A percentile compares a stretch with the other conserved stretches of the same genome.
Evolutionary conservation across 805 yeast genomes (phyloP).

Genomic region (Wickerhamiella azyma): DNA sequence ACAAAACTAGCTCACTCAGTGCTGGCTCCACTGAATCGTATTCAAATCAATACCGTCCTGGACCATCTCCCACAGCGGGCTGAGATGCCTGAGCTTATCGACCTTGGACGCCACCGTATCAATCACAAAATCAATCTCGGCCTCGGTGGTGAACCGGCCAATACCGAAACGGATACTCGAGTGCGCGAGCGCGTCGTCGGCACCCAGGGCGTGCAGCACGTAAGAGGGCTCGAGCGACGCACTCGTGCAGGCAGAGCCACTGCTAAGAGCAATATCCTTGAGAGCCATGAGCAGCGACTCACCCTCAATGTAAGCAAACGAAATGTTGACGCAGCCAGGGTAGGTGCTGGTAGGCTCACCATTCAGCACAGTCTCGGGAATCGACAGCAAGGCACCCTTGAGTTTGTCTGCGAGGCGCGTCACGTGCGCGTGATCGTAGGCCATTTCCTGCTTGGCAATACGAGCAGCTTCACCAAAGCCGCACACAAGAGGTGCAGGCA

Average conservation of each 20-base stretch:
- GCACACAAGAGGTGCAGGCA: conserved; percentile 89
- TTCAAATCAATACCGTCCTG: conserved; percentile 94
- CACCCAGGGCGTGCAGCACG: conserved; percentile 91
- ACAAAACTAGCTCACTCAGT: too few species aligned
- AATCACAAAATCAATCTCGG: conserved; percentile 86
- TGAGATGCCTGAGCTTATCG: conserved; percentile 75
- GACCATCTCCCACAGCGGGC: conserved; percentile 98
- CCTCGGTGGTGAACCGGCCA: conserved; percentile 94
- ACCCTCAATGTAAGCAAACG: conserved; percentile 96
- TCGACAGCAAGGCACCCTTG: conserved; percentile 53
- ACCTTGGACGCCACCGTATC: conserved; percentile 82
- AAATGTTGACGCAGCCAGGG: conserved; percentile 90
- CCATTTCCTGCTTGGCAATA: conserved; percentile 59
- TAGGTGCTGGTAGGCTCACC: conserved; percentile 67
- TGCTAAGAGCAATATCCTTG: conserved; percentile 88
- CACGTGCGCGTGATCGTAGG: conserved; percentile 60
- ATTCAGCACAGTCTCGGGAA: conserved; percentile 81
- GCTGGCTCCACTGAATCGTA: conserved; percentile 97
- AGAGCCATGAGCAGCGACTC: conserved; percentile 95
- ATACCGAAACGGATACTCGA: conserved; percentile 96
- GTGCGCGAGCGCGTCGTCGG: conserved; percentile 96
- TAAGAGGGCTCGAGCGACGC: conserved; percentile 97
- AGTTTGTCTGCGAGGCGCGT: conserved; percentile 57
- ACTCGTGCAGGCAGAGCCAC: conserved; percentile 98
- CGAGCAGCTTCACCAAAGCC: conserved; percentile 98